Conservation (phyloP, 176 grass and related monocot genomes). For the Elymus sibiricus region DNA sequence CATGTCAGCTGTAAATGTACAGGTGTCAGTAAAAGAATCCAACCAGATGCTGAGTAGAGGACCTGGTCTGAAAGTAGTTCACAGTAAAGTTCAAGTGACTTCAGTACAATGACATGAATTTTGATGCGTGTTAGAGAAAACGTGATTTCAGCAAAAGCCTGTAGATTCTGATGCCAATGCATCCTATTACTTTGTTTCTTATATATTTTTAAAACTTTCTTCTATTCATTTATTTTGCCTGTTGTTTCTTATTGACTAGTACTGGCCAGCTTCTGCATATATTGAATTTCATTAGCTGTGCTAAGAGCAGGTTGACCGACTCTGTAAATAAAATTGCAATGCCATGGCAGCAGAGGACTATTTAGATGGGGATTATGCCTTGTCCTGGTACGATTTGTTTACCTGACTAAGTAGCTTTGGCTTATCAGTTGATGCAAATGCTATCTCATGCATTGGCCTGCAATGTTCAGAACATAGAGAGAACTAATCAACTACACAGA, state of each 20-base stretch:
- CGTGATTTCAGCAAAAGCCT: not conserved
- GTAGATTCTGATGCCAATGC: not conserved
- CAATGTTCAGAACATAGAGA: slow-evolving; percentile 31
- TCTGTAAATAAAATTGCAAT: not conserved
- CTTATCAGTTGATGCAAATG: slow-evolving; percentile 73
- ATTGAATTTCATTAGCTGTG: not conserved
- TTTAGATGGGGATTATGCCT: not conserved
- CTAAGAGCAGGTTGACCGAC: not conserved
- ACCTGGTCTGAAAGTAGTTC: not conserved
- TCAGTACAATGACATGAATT: not conserved
- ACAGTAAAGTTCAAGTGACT: not conserved
- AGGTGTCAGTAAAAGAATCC: not conserved
- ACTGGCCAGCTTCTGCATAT: not conserved
- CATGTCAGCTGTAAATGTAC: slow-evolving; percentile 57
- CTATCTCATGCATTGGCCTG: slow-evolving; percentile 86
- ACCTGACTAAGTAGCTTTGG: slow-evolving; percentile 90
- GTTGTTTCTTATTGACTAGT: not conserved
- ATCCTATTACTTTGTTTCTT: not conserved
- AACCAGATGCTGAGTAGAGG: not conserved
- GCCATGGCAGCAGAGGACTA: not conserved
- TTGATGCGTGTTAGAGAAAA: not conserved
- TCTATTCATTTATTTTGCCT: not conserved
- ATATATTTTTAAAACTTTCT: not conserved
- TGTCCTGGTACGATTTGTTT: not conserved
- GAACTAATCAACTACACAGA: not conserved